Evolutionary conservation across 805 yeast species (phyloP), one percentile per base, ranked within the genome.

Genomic region (Ogataea haglerorum): DNA sequence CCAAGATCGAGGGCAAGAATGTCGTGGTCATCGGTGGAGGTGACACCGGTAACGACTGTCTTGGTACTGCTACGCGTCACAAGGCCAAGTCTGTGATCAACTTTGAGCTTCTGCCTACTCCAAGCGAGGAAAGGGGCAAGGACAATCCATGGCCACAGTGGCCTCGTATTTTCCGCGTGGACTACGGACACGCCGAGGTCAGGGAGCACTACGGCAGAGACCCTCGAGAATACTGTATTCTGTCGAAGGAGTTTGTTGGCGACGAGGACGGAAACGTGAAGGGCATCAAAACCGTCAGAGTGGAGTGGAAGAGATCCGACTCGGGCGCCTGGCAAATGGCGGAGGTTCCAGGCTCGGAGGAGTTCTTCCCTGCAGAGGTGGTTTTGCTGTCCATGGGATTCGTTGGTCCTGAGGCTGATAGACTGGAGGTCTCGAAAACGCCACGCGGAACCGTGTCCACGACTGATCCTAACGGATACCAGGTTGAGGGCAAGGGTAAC

Each of bases 81-180:
- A 97, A 96, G 30, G 98, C 98, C 48, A 81, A 85, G 63, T 85
- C 95, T 8, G 96, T 93, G 43, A 76, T 82, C 50, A 91, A 91
- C 76, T 93, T 91, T 64, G 99, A 91, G 71, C 75, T 91, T 62
- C 73, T 91, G 54, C 99, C 99, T 44, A 80, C 83, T 55, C 99
- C 99, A 49, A 86, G 97, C 26, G 74, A 74, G 22, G 75, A 78
- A 44, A 79, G 97, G 64, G 84, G 90, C 33, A 85, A 80, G 68
- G 97, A 93, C 68, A 91, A 91, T 68, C 98, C 99, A 66, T 91
- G 99, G 99, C 99, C 99, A 31, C 99, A 91, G 70, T 91, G 98
- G 98, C 98, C 99, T 53, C 77, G 96, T 63, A 79, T 93, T 57
- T 91, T 93, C 84, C 80, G 98, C 60, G 95, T 91, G 45, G 99